A percentile compares a stretch with the other conserved stretches of the same genome.
These are phyloP conservation scores for thale cress (Arabidopsis thaliana) DNA, from an alignment of 345 rosid species.

Conservation along the genomic window DNA sequence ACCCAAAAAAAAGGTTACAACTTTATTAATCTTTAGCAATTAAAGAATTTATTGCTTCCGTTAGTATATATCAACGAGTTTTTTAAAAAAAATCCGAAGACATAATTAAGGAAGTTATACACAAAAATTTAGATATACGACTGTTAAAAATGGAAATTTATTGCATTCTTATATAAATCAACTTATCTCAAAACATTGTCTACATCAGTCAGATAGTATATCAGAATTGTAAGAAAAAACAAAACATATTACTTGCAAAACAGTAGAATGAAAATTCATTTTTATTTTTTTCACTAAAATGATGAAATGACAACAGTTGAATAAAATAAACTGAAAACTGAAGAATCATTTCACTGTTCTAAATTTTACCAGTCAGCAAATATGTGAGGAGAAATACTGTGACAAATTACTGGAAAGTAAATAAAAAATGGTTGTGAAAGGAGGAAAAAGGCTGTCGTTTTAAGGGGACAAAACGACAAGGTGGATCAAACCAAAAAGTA, in stretches of 20 bases:
- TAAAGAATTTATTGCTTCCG: too few species aligned
- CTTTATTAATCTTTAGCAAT: too few species aligned
- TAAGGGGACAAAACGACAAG: conserved; percentile 54
- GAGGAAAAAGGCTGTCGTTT: conserved; percentile 35
- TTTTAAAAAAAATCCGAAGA: too few species aligned
- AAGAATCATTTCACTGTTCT: conserved; percentile 11
- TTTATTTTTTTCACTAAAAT: background rate
- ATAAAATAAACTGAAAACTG: background rate
- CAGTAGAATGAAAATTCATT: background rate
- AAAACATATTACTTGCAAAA: background rate
- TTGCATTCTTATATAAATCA: too few species aligned
- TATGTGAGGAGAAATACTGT: background rate
- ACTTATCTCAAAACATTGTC: too few species aligned
- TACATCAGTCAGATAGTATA: background rate
- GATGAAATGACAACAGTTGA: conserved; percentile 7
- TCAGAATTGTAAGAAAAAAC: background rate
- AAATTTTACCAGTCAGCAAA: background rate
- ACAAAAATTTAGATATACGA: too few species aligned
- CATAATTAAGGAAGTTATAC: too few species aligned
- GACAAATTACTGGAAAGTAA: background rate
- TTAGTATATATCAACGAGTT: too few species aligned
- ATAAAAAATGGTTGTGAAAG: conserved; percentile 4
- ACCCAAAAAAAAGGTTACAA: too few species aligned
- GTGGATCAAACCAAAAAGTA: conserved; percentile 27
- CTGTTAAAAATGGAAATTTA: too few species aligned